Conservation (phyloP, 2,329 filamentous ascomycete genomes). For the Septoria petroselini region DNA sequence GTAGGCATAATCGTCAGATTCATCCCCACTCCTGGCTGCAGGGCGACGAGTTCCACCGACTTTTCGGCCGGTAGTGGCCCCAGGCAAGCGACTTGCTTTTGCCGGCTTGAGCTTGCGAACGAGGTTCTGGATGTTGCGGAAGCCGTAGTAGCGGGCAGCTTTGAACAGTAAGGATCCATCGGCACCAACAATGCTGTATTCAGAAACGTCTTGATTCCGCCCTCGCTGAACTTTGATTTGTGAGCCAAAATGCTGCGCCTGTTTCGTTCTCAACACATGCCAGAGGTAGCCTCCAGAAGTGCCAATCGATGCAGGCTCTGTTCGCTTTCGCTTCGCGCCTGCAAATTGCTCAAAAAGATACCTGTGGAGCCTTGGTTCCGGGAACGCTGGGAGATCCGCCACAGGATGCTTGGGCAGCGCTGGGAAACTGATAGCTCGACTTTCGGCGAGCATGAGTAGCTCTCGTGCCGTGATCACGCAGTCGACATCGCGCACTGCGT, state of each 20-base stretch:
- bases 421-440: constrained; percentile 74
- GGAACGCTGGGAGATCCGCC: constrained; percentile 59
- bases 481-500: constrained; percentile 79
- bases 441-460: constrained; percentile 81
- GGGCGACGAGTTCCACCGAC: constrained; percentile 44
- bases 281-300: constrained; percentile 86
- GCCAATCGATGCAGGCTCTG: constrained; percentile 56
- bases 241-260: constrained; percentile 68
- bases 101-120: constrained; percentile 87
- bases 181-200: constrained; percentile 66
- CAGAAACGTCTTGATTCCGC: constrained; percentile 85
- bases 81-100: constrained; percentile 73
- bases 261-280: constrained; percentile 74
- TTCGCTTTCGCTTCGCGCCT: constrained; percentile 37
- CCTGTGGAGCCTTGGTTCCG: constrained; percentile 64
- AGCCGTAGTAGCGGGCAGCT: constrained; percentile 91
- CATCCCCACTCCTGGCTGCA: constrained; percentile 37
- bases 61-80: constrained; percentile 56
- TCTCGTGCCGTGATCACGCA: constrained; percentile 98
- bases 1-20: constrained; percentile 69
- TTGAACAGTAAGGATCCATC: constrained; percentile 59
- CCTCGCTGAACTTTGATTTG: constrained; percentile 69
- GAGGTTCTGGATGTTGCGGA: constrained; percentile 96
- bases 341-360: constrained; percentile 70
- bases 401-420: constrained; percentile 61